Conservation (phyloP, 208 protist genomes). For the Zelonia costaricensis region DNA sequence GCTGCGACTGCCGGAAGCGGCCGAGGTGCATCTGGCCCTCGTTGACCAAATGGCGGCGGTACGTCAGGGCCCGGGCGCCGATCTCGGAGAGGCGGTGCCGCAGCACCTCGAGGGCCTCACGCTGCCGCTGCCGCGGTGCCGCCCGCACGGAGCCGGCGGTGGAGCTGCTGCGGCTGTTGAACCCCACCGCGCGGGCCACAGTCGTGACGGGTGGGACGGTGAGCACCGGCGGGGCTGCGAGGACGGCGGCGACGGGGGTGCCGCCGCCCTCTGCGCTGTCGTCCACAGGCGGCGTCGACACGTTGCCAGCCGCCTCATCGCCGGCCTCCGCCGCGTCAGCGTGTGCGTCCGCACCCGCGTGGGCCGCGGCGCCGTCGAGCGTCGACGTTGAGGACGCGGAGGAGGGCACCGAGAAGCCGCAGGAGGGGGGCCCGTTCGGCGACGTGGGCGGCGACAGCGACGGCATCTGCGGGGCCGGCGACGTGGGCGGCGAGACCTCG, state of each 20-base stretch:
- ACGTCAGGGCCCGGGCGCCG: conserved; percentile 5
- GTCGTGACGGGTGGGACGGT: too few relatives aligned
- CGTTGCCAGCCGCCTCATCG: too few relatives aligned
- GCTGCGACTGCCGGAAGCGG: conserved; percentile 45
- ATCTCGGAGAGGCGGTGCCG: conserved; percentile 29
- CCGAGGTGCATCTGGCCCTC: conserved; percentile 31
- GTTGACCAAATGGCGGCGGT: conserved; percentile 23
- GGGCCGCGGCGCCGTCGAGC: background rate
- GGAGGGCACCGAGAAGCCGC: too few relatives aligned
- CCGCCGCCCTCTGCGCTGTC: too few relatives aligned
- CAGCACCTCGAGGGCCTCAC: conserved; percentile 18
- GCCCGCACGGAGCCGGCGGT: background rate
- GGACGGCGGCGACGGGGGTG: too few relatives aligned
- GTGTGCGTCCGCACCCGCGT: background rate
- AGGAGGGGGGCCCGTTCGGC: background rate
- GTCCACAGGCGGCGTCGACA: too few relatives aligned
- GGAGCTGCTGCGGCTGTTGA: too few relatives aligned
- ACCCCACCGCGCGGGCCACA: too few relatives aligned
- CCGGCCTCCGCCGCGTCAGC: background rate
- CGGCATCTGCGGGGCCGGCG: background rate
- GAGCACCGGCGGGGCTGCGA: too few relatives aligned
- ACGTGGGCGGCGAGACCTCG: background rate
- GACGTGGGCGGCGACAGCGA: background rate
- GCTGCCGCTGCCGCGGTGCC: background rate
- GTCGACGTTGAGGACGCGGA: background rate